Evolutionary conservation across 2,329 filamentous ascomycete genomes (phyloP).

Genomic region (Curvularia sp.): DNA sequence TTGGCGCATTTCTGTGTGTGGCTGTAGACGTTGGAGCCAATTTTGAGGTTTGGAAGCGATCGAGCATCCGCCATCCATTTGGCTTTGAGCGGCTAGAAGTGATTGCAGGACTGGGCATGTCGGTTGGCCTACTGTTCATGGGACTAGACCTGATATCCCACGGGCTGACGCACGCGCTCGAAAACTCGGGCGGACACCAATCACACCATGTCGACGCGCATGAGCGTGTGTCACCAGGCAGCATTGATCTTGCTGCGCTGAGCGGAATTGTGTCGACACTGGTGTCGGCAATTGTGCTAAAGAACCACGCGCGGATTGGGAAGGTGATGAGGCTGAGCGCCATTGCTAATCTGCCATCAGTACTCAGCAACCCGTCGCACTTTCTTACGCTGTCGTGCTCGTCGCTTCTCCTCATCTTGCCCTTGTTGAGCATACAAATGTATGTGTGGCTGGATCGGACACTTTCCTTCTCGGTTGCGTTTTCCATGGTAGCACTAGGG

Average conservation of each 20-base stretch:
- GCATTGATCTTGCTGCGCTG: conserved; percentile 80
- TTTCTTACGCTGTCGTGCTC: conserved; percentile 92
- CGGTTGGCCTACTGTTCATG: conserved; percentile 95
- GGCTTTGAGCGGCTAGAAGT: conserved; percentile 91
- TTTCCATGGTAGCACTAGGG: conserved; percentile 88
- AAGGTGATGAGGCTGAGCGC: conserved; percentile 88
- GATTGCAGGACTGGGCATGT: conserved; percentile 93
- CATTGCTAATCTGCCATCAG: conserved; percentile 79
- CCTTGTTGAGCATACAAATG: conserved; percentile 79
- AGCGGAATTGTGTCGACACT: conserved; percentile 83
- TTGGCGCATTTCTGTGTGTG: conserved; percentile 89
- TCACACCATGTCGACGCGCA: conserved; percentile 75
- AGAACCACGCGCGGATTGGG: conserved; percentile 91
- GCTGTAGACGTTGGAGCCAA: conserved; percentile 92
- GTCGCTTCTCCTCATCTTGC: conserved; percentile 77
- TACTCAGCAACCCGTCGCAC: conserved; percentile 95
- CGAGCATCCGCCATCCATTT: conserved; percentile 91
- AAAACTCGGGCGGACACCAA: conserved; percentile 72
- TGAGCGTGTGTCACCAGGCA: conserved; percentile 73
- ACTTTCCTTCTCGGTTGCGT: conserved; percentile 80
- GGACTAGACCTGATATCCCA: conserved; percentile 95
- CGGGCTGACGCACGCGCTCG: conserved; percentile 90
- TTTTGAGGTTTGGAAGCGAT: conserved; percentile 96
- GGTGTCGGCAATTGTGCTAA: conserved; percentile 83
- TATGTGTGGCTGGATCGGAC: conserved; percentile 84